These are phyloP conservation scores for Xanthoparmelia taractica DNA, from an alignment of 495 filamentous ascomycete species.

Conservation along the genomic window DNA sequence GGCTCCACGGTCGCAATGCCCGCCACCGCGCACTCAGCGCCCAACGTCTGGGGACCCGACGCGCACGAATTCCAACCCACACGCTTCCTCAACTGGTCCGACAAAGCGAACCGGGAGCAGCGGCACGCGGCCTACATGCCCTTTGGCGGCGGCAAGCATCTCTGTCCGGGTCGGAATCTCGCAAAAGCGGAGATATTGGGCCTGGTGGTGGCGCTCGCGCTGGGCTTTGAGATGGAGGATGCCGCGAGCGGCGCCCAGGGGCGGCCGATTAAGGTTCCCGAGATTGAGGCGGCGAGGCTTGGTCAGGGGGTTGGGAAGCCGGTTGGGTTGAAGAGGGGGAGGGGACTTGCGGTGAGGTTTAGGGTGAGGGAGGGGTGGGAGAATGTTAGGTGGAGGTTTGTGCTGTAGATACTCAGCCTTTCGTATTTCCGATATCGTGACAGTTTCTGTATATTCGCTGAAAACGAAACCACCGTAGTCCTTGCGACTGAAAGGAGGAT, in stretches of 20 bases:
- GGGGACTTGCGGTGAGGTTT: not conserved
- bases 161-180: not conserved
- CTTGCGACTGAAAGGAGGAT: too few species aligned
- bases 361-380: slow-evolving; percentile 3
- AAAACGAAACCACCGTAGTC: too few species aligned
- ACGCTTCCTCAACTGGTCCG: not conserved
- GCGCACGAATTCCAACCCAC: not conserved
- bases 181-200: not conserved
- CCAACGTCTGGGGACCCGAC: slow-evolving; percentile 1
- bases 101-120: not conserved
- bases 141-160: slow-evolving; percentile 1
- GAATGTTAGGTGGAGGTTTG: slow-evolving; percentile 1
- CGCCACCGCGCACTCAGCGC: not conserved
- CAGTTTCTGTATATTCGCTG: too few species aligned
- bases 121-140: not conserved
- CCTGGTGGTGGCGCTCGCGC: not conserved
- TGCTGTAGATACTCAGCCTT: not conserved
- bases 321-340: not conserved
- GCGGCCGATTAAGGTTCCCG: not conserved
- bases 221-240: not conserved
- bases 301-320: not conserved
- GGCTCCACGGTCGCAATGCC: not conserved
- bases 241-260: not conserved
- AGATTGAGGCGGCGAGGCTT: not conserved
- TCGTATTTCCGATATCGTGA: not conserved